Base-by-base conservation (phyloP, 768 basidiomycete species). In the Cystoderma amianthinum region DNA sequence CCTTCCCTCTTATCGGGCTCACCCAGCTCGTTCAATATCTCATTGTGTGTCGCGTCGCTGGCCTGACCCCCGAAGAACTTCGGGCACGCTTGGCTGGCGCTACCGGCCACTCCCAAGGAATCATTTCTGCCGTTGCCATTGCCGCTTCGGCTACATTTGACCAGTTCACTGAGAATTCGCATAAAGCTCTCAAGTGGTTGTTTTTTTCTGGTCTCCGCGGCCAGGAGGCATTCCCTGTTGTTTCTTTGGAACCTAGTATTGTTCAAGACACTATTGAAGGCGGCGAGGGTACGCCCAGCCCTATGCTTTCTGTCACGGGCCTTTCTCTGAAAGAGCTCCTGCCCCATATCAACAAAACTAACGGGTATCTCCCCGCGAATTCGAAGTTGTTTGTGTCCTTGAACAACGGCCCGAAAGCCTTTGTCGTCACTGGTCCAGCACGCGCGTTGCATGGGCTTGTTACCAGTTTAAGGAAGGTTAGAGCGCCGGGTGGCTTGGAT, bases 71-170 rank as follows among this genome's bases (percentile, higher is more conserved):
- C 1, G 88, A 82, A 6, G 78, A 94, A 54, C 73, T 96, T 58
- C 80, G 87, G 28, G 63, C 71, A 35, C 75, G 76, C 35, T 73
- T 98, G 41, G 70, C 78, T 7, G 95, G 95, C 23, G 80, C 93
- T 2, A 98, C 96, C 12, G 96, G 96, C 22, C 96, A 99, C 65
- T 97, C 94, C 2, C 95, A 98, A 62, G 96, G 96, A 49, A 80
- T 99, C 51, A 82, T 96, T 36, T 90, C 94, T 10, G 96, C 96
- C n/a, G 77, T 94, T 39, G 82, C 78, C 28, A 80, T 97, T 53
- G 75, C 94, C 5, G 80, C 88, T 3, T 91, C 93, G 3, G 70
- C 71, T 13, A 79, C 81, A 18, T 80, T 82, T 46, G 82, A 83
- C 36, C 80, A 83, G 2, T 88, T 91, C 61, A 67, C 74, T 42